These are phyloP conservation scores for Wickerhamomyces bovis DNA, from an alignment of 805 yeast genomes.

Conservation along the genomic window DNA sequence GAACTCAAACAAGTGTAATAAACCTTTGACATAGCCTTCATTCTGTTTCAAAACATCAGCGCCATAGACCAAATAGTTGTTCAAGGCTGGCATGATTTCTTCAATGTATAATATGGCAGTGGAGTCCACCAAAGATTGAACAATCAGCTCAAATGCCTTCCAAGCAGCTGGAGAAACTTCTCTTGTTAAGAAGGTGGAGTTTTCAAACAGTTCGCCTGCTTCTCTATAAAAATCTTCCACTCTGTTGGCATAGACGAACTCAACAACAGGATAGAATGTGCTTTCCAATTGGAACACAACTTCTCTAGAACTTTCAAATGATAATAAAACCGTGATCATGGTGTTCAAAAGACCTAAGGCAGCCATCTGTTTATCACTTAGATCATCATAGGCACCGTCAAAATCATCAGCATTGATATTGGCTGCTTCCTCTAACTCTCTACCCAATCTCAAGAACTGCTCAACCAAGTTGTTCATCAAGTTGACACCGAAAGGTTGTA, in stretches of 20 bases:
- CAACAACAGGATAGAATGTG: slow-evolving; percentile 62
- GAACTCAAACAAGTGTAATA: slow-evolving; percentile 44
- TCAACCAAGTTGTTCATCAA: slow-evolving; percentile 56
- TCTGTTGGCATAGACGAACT: slow-evolving; percentile 57
- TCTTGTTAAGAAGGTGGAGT: slow-evolving; percentile 56
- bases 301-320: slow-evolving; percentile 75
- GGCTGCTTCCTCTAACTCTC: slow-evolving; percentile 61
- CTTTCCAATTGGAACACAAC: slow-evolving; percentile 60
- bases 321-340: slow-evolving; percentile 69
- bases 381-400: slow-evolving; percentile 30
- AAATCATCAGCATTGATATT: slow-evolving; percentile 36
- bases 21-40: slow-evolving; percentile 40
- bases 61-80: slow-evolving; percentile 66
- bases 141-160: slow-evolving; percentile 55
- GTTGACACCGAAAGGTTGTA: slow-evolving; percentile 86
- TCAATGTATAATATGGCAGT: slow-evolving; percentile 64
- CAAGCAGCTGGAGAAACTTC: slow-evolving; percentile 66
- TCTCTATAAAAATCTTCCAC: slow-evolving; percentile 74
- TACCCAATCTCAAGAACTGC: slow-evolving; percentile 67
- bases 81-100: slow-evolving; percentile 68
- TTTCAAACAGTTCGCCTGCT: slow-evolving; percentile 67
- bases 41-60: slow-evolving; percentile 40
- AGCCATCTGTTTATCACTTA: slow-evolving; percentile 71
- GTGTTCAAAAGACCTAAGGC: slow-evolving; percentile 80
- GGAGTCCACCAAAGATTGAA: slow-evolving; percentile 33